Percentiles rank a stretch among this genome's conserved stretches.
Evolutionary conservation across 441 rosid genomes (phyloP).

Genomic region (Brassica balearica): DNA sequence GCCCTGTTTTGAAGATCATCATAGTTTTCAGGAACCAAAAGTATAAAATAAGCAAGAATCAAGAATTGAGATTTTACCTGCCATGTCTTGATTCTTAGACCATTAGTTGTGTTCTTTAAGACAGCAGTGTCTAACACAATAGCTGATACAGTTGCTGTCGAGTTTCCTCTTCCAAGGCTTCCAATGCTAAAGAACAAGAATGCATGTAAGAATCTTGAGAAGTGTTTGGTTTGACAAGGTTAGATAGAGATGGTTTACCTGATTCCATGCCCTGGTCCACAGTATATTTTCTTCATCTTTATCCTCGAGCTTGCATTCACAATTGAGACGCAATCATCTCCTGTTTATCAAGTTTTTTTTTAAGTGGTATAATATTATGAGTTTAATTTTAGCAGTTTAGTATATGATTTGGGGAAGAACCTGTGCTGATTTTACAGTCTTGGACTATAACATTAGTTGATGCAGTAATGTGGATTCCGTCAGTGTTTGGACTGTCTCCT

Average conservation of each 20-base stretch:
- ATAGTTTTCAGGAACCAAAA: neutral
- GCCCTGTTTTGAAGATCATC: conserved; percentile 55
- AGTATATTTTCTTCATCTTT: conserved; percentile 82
- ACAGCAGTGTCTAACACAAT: conserved; percentile 90
- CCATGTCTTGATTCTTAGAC: conserved; percentile 97
- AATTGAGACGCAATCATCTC: conserved; percentile 95
- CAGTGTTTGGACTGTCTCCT: conserved; percentile 96
- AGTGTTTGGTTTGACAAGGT: neutral
- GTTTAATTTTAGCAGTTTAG: neutral
- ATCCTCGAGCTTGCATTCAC: conserved; percentile 79
- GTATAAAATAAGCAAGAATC: neutral
- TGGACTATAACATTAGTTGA: conserved; percentile 84
- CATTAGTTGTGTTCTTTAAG: conserved; percentile 78
- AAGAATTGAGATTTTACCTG: conserved; percentile 63
- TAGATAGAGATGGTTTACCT: conserved; percentile 54
- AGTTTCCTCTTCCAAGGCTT: conserved; percentile 88
- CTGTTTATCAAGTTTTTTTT: conserved; percentile 49
- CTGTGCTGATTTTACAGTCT: conserved; percentile 96
- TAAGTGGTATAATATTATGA: conserved; percentile 3
- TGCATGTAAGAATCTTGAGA: neutral
- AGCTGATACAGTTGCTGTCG: conserved; percentile 74
- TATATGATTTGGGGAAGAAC: conserved; percentile 40
- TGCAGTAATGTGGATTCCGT: conserved; percentile 89
- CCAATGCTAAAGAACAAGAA: conserved; percentile 66
- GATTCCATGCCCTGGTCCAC: conserved; percentile 98